Base-by-base conservation (phyloP, 1,284 basidiomycete genomes). In the Bondarzewia mesenterica region DNA sequence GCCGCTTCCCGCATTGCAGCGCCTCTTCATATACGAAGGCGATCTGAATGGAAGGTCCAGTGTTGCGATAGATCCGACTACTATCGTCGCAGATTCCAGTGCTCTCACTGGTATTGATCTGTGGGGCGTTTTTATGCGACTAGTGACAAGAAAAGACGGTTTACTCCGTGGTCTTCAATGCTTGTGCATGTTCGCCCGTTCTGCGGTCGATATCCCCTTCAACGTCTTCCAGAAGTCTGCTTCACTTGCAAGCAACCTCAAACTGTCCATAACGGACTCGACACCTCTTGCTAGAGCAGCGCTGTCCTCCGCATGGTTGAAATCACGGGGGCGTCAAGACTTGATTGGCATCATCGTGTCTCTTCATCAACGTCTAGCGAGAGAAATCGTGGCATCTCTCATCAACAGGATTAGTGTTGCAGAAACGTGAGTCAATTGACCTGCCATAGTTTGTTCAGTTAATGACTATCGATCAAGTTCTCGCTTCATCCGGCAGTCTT, bases 151-250 rank as follows among this genome's bases (percentile, higher is more conserved):
- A 18, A 58, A 63, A 35, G 65, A 72, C 5, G 76, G 76, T 5
- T 66, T 83, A 35, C 62, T 65, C 16, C 71, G 69, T 25, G 74
- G 75, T 27, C 65, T 87, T 36, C 67, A 71, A 44, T 89, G 85
- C 82, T 70, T 90, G 26, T 73, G 75, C 26, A 66, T 84, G 20
- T 71, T 89, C 54, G 71, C 84, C 10, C 70, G 71, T 43, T 87
- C 86, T 2, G 85, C 82, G 0, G 75, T 88, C 14, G 79, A 84
- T 25, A 71, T 90, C 15, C 78, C 86, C 0, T 61, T 71, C 4
- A 46, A 64, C 2, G 72, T 71, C 2, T 79, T 80, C 56, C 62
- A 64, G 35, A 71, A 72, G 36, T 73, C 80, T 32, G 67, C 71
- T 5, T 54, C 61, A 10, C 59, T 77, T 14, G 66, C 74, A 4